Conservation (phyloP, 768 basidiomycete species). For the Hericium coralloides region DNA sequence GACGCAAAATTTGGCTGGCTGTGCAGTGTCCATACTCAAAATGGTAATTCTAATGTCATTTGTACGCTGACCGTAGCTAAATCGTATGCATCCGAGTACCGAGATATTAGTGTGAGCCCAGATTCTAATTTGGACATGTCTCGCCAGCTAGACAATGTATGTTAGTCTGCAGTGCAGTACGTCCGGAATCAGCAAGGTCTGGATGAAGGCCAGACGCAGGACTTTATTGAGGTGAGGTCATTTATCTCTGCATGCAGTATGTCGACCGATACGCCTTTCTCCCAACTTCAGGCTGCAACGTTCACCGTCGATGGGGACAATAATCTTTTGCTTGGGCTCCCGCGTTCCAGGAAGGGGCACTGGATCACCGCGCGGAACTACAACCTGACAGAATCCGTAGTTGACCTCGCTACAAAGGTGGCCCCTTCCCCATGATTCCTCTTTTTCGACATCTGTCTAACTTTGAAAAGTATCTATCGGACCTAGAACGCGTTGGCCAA, state of each 20-base stretch:
- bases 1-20: constrained; percentile 5
- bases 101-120: background rate
- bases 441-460: background rate
- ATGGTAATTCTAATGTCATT: constrained; percentile 2
- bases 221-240: constrained; percentile 11
- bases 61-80: background rate
- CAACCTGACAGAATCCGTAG: constrained; percentile 10
- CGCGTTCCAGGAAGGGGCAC: constrained; percentile 4
- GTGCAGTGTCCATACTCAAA: constrained; percentile 7
- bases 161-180: constrained; percentile 10
- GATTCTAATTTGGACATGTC: background rate
- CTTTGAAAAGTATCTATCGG: constrained; percentile 5
- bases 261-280: background rate
- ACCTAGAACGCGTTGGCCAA: constrained; percentile 6
- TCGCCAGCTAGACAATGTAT: too few relatives aligned
- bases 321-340: constrained; percentile 10
- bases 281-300: constrained; percentile 6
- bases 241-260: background rate
- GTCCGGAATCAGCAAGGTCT: constrained; percentile 10
- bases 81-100: background rate
- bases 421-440: background rate
- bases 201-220: constrained; percentile 10
- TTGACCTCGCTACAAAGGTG: constrained; percentile 8
- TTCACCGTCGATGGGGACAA: constrained; percentile 12
- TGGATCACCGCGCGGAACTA: constrained; percentile 11